Conservation (phyloP, 371 early-diverging fungal genomes). For the Syncephalastrum racemosum region DNA sequence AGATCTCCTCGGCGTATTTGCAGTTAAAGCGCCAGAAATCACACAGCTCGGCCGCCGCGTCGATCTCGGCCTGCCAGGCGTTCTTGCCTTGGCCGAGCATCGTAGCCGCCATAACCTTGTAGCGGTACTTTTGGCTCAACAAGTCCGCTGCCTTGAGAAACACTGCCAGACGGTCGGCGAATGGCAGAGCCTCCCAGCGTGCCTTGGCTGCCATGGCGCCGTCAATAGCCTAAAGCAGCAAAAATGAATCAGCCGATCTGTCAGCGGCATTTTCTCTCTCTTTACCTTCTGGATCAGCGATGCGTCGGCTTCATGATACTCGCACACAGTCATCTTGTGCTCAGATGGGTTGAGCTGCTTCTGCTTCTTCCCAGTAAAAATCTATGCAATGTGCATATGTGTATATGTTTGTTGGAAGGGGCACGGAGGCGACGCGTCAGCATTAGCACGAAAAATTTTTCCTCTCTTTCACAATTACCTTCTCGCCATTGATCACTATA, state of each 20-base stretch:
- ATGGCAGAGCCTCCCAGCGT: slow-evolving; percentile 92
- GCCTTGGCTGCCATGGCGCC: slow-evolving; percentile 86
- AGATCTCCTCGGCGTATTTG: slow-evolving; percentile 93
- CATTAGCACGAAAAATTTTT: neutral
- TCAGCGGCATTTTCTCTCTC: too few species aligned
- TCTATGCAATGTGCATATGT: slow-evolving; percentile 24
- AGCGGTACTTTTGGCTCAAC: slow-evolving; percentile 87
- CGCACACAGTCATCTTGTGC: slow-evolving; percentile 78
- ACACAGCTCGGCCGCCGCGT: slow-evolving; percentile 90
- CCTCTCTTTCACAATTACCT: slow-evolving; percentile 42
- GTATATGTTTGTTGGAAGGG: neutral
- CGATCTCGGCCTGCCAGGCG: slow-evolving; percentile 99
- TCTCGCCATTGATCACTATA: slow-evolving; percentile 83
- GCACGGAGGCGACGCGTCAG: neutral
- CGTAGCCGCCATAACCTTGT: slow-evolving; percentile 94
- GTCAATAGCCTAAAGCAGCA: slow-evolving; percentile 68
- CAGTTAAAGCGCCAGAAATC: slow-evolving; percentile 97
- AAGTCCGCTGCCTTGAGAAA: slow-evolving; percentile 98
- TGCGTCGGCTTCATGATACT: slow-evolving; percentile 83
- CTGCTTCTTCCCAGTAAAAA: slow-evolving; percentile 64
- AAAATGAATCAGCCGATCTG: too few species aligned
- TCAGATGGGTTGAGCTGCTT: slow-evolving; percentile 86
- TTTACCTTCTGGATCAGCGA: slow-evolving; percentile 59
- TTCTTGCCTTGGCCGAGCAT: slow-evolving; percentile 99
- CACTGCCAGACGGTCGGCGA: slow-evolving; percentile 93